These are phyloP conservation scores for Puccinia novopanici DNA, from an alignment of 1,284 basidiomycete genomes.

Conservation along the genomic window DNA sequence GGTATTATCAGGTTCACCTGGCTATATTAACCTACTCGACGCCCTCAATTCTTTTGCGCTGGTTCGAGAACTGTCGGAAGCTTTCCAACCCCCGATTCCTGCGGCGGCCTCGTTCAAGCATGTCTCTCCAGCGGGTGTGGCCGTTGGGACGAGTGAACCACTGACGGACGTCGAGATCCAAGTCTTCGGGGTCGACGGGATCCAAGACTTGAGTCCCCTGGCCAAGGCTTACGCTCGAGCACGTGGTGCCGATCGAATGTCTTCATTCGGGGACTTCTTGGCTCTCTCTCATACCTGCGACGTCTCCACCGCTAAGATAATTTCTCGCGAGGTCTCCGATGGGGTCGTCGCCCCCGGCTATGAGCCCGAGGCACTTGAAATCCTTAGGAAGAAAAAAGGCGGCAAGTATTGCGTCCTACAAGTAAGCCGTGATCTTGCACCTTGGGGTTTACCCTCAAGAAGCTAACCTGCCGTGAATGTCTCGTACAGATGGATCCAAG, in stretches of 20 bases:
- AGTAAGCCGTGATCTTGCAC: constrained; percentile 66
- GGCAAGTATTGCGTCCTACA: constrained; percentile 98
- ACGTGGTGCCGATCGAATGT: constrained; percentile 96
- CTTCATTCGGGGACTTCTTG: constrained; percentile 98
- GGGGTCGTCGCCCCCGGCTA: constrained; percentile 97
- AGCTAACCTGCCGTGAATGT: constrained; percentile 5
- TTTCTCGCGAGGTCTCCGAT: constrained; percentile 95
- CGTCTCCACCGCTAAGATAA: constrained; percentile 89
- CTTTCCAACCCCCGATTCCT: constrained; percentile 69
- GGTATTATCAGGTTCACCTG: constrained; percentile 91
- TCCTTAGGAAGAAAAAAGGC: constrained; percentile 93
- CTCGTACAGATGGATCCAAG: constrained; percentile 71
- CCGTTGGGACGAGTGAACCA: constrained; percentile 73
- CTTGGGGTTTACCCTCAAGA: constrained; percentile 5
- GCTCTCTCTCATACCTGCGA: constrained; percentile 91
- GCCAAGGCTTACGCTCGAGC: constrained; percentile 94
- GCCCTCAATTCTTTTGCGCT: constrained; percentile 96
- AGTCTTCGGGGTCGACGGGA: constrained; percentile 94
- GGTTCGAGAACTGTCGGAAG: constrained; percentile 88
- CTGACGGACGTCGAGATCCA: constrained; percentile 84
- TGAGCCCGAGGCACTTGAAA: constrained; percentile 80
- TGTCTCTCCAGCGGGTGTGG: constrained; percentile 94
- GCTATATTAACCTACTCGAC: constrained; percentile 99
- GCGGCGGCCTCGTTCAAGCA: constrained; percentile 99
- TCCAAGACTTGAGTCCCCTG: constrained; percentile 81